These are phyloP conservation scores for Leptodontidium sp. DNA, from an alignment of 2,329 filamentous ascomycete species.

Conservation along the genomic window DNA sequence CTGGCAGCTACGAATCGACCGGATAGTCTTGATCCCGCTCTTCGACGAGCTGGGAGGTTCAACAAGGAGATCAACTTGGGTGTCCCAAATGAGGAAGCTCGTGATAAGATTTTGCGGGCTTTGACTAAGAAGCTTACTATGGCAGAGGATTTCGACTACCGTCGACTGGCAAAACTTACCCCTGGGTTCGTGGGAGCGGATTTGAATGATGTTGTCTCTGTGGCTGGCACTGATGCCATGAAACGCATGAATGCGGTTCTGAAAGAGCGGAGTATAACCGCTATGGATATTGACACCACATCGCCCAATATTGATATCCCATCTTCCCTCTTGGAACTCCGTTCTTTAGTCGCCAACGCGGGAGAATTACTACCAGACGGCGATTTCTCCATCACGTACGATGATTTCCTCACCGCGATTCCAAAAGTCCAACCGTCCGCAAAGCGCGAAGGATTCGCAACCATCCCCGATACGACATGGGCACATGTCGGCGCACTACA, in stretches of 20 bases:
- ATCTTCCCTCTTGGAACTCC: conserved; percentile 52
- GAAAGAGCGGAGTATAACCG: conserved; percentile 42
- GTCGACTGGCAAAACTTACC: conserved; percentile 79
- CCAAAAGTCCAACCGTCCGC: conserved; percentile 80
- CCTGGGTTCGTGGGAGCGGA: conserved; percentile 95
- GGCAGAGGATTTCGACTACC: conserved; percentile 76
- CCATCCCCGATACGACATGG: conserved; percentile 94
- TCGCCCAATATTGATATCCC: conserved; percentile 28
- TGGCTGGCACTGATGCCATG: conserved; percentile 50
- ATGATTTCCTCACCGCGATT: conserved; percentile 78
- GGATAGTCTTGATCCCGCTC: conserved; percentile 82
- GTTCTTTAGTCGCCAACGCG: conserved; percentile 62
- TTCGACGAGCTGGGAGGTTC: conserved; percentile 79
- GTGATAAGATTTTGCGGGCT: conserved; percentile 80
- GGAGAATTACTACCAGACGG: conserved; percentile 58
- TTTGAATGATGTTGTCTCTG: conserved; percentile 68
- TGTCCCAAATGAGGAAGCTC: conserved; percentile 80
- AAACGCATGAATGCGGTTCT: conserved; percentile 48
- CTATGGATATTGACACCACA: conserved; percentile 46
- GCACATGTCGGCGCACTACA: conserved; percentile 86
- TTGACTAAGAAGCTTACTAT: conserved; percentile 73
- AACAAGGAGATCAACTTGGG: conserved; percentile 87
- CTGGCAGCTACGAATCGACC: conserved; percentile 90
- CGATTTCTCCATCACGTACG: conserved; percentile 68
- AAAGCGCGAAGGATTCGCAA: conserved; percentile 93